These are phyloP conservation scores for Fusarium pseudocircinatum DNA, from an alignment of 2,329 filamentous ascomycete genomes.

Conservation along the genomic window DNA sequence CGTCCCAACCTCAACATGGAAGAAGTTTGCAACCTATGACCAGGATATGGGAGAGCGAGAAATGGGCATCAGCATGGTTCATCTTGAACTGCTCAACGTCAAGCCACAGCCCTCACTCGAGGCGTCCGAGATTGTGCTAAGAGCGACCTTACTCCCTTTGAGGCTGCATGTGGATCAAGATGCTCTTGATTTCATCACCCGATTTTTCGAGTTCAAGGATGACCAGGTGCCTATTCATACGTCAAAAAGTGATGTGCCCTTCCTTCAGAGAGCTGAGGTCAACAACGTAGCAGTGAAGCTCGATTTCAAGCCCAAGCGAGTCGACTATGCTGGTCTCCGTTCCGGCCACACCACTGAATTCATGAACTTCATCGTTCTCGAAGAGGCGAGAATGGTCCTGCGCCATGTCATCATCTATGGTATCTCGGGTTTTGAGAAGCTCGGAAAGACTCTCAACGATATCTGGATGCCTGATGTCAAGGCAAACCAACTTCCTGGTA, in stretches of 20 bases:
- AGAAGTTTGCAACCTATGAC: conserved; percentile 96
- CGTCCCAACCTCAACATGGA: conserved; percentile 95
- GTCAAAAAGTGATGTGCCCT: conserved; percentile 78
- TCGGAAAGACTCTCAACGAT: conserved; percentile 91
- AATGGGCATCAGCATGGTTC: conserved; percentile 87
- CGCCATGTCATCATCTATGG: conserved; percentile 94
- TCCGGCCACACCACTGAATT: conserved; percentile 97
- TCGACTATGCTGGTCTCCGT: conserved; percentile 91
- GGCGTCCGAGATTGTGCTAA: conserved; percentile 88
- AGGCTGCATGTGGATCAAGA: conserved; percentile 97
- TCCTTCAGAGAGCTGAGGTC: conserved; percentile 89
- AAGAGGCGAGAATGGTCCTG: conserved; percentile 86
- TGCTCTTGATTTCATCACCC: conserved; percentile 93
- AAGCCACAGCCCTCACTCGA: conserved; percentile 85
- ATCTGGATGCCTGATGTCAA: conserved; percentile 97
- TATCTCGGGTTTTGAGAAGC: conserved; percentile 86
- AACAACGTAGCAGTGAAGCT: conserved; percentile 82
- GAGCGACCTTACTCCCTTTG: conserved; percentile 81
- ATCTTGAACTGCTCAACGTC: conserved; percentile 87
- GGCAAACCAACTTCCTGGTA: conserved; percentile 85
- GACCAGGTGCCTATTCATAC: conserved; percentile 65
- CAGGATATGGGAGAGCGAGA: conserved; percentile 87
- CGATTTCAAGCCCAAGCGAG: conserved; percentile 98
- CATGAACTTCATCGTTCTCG: conserved; percentile 97
- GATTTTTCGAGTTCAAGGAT: conserved; percentile 98